A percentile compares a stretch with the other conserved stretches of the same genome.
phyloP scores from a whole-genome alignment of 2,329 filamentous ascomycete species.

The Dryadomyces sulphureus region DNA sequence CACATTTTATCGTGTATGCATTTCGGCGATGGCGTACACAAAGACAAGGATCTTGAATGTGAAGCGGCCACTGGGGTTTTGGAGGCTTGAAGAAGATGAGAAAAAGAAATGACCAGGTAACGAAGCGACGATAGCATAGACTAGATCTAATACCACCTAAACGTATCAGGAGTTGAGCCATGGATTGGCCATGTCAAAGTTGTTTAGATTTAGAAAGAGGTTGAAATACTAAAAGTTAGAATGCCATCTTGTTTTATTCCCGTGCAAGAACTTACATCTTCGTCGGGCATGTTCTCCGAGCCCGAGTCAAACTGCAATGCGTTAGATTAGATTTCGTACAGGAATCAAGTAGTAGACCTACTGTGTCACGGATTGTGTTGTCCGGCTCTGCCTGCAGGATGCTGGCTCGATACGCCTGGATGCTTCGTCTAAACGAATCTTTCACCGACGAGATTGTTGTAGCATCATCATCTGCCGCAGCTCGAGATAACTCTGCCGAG shows the following conservation, averaged over 20 bases:
- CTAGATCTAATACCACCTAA: not conserved
- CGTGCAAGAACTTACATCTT: not conserved
- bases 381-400: not conserved
- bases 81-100: not conserved
- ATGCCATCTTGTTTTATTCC: not conserved
- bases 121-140: too few species aligned
- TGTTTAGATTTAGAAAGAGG: not conserved
- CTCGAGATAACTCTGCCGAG: not conserved
- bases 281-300: not conserved
- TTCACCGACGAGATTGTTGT: not conserved
- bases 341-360: not conserved
- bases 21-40: slow-evolving; percentile 16
- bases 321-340: not conserved
- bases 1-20: slow-evolving; percentile 28
- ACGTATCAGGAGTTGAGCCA: not conserved
- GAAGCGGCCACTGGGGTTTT: not conserved
- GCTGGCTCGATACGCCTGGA: not conserved
- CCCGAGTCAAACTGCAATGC: not conserved
- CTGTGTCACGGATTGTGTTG: not conserved
- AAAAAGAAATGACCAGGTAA: too few species aligned
- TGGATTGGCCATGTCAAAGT: not conserved
- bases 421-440: not conserved
- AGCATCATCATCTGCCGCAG: not conserved
- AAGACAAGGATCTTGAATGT: not conserved
- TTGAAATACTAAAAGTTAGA: not conserved